Evolutionary conservation across 305 asterid genomes (phyloP).

Genomic region (Fraxinus floribunda): DNA sequence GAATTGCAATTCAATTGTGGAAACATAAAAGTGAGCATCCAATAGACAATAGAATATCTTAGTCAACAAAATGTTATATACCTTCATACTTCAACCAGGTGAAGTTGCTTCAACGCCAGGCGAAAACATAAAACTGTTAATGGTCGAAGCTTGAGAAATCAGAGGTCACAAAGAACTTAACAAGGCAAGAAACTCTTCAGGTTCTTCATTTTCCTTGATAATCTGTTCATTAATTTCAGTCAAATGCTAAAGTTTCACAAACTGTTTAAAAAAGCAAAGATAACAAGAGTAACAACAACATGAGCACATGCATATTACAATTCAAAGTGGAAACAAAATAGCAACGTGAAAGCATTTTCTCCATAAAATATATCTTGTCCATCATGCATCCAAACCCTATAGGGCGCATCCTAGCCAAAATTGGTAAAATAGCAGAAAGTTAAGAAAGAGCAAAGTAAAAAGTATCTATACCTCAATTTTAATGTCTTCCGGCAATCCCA

Average conservation of each 20-base stretch:
- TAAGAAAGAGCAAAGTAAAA: background rate
- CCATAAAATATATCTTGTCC: background rate
- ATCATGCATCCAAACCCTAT: background rate
- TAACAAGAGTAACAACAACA: background rate
- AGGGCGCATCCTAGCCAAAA: background rate
- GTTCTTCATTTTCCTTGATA: conserved; percentile 48
- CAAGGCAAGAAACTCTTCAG: conserved; percentile 39
- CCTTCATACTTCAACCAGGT: conserved; percentile 19
- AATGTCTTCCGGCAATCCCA: conserved; percentile 41
- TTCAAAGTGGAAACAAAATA: background rate
- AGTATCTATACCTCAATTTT: conserved; percentile 37
- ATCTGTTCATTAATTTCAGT: conserved; percentile 26
- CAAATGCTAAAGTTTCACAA: background rate
- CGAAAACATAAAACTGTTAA: background rate
- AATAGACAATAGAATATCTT: background rate
- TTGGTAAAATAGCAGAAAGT: background rate
- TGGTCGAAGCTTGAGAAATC: conserved; percentile 22
- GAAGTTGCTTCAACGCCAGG: conserved; percentile 13
- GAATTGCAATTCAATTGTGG: background rate
- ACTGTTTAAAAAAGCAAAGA: background rate
- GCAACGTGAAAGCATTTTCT: background rate
- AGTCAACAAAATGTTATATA: background rate
- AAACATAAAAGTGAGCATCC: background rate
- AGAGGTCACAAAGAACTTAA: conserved; percentile 28
- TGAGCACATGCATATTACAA: background rate